Evolutionary conservation across 768 basidiomycete genomes (phyloP), one percentile per base, ranked within the genome.

Genomic region (Brasilioporus rufonigricans): DNA sequence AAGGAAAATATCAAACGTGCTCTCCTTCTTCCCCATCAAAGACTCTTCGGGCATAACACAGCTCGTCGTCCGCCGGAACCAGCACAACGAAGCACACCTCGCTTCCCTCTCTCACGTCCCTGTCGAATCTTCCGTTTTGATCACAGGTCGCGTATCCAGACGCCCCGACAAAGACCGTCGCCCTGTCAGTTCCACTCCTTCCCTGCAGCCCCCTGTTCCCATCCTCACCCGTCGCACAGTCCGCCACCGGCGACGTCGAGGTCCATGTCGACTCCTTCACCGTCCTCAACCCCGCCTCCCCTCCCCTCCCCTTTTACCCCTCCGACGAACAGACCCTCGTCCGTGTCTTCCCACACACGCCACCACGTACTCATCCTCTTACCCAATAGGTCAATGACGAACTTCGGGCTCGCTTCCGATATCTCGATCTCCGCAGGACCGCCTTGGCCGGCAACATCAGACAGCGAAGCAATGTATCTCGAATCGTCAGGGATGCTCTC

Each of bases 1-100:
- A 75, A 93, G 91, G 31, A 86, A 86, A 71, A 77, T 86, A 18
- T 77, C 76, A 51, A 86, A 83, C 71, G 73, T 71, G 48, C 73
- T 93, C 62, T 89, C 89, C 53, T 98, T 98, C 77, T 92, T 89
- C 74, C 86, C 86, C 31, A 80, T 97, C 67, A 88, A 83, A 64
- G 93, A 95, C 71, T 78, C 85, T 40, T 79, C 79, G 59, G 90
- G 91, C 33, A 82, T 79, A 0, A 82, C 87, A 3, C 94, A 98
- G 71, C 85, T 98, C 55, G 80, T 92, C 66, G 79, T 83, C 41
- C 72, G 81, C 66, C 79, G 82, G 60, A 64, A 74, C 58, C 59
- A 71, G 7, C 58, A 23, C 50, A 32, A 57, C 47, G 48, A 9
- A 29, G 5, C 27, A 29, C 27, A n/a, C 54, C 69, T 80, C 47